Evolutionary conservation across 164 flowering plant species (phyloP).

Genomic region (Nymphaea thermarum): DNA sequence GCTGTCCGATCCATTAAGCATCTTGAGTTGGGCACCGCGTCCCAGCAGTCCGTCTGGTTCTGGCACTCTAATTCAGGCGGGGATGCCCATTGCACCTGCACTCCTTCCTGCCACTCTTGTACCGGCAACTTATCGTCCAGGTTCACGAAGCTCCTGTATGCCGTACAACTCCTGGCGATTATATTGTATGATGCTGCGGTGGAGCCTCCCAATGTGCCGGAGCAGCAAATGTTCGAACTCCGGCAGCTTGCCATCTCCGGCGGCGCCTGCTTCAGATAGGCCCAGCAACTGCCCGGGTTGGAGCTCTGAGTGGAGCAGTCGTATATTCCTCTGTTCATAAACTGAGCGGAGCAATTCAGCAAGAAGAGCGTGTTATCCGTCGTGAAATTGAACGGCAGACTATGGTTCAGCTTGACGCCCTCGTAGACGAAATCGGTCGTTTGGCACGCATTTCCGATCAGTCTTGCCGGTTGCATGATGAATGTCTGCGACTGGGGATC

Average conservation of each 20-base stretch:
- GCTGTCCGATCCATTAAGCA: background rate
- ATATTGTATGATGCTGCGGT: slow-evolving; percentile 65
- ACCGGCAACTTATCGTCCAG: slow-evolving; percentile 28
- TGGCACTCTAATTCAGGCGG: slow-evolving; percentile 43
- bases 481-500: slow-evolving; percentile 25
- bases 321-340: no score
- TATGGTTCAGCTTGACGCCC: slow-evolving; percentile 47
- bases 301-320: background rate
- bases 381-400: slow-evolving; percentile 54
- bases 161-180: slow-evolving; percentile 48
- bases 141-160: slow-evolving; percentile 52
- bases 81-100: slow-evolving; percentile 67
- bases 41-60: slow-evolving; percentile 37
- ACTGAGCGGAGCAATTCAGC: slow-evolving; percentile 53
- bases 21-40: background rate
- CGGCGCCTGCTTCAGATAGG: background rate
- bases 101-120: slow-evolving; percentile 48
- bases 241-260: background rate
- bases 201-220: slow-evolving; percentile 57
- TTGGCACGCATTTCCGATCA: slow-evolving; percentile 32
- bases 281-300: background rate
- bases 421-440: slow-evolving; percentile 37
- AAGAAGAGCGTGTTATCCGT: slow-evolving; percentile 53
- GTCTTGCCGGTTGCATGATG: slow-evolving; percentile 51
- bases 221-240: slow-evolving; percentile 28